Evolutionary conservation across 75 land plant species (phyloP).

Genomic region (Selaginella moellendorffii): DNA sequence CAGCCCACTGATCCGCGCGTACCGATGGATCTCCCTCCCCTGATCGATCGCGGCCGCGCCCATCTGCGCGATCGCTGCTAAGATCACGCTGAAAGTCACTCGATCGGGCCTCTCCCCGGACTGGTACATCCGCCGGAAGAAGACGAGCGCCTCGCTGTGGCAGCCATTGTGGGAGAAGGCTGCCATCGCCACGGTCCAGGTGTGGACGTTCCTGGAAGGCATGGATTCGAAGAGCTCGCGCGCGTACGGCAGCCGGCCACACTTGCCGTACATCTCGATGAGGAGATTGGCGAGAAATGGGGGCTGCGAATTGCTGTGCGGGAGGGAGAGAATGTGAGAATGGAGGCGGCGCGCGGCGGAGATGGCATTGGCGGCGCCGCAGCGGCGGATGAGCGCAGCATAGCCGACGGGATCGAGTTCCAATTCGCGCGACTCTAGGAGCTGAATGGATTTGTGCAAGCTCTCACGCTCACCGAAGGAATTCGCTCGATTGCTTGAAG

Average conservation of each 20-base stretch:
- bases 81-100: slow-evolving; percentile 11
- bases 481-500: no score
- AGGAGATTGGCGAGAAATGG: no score
- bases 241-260: slow-evolving; percentile 9
- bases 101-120: slow-evolving; percentile 4
- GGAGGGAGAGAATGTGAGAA: no score
- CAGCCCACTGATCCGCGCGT: background rate
- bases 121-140: slow-evolving; percentile 12
- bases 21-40: background rate
- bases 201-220: slow-evolving; percentile 3
- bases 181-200: slow-evolving; percentile 12
- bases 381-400: no score
- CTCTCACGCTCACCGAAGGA: no score
- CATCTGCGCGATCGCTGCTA: slow-evolving; percentile 4
- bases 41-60: background rate
- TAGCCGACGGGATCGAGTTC: no score
- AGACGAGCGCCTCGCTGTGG: slow-evolving; percentile 2
- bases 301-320: no score
- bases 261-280: slow-evolving; percentile 15
- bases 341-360: no score
- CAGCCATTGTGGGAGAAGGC: slow-evolving; percentile 6
- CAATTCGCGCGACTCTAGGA: no score
- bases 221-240: slow-evolving; percentile 1
- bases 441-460: no score
- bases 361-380: no score